Conservation (phyloP, 2,329 filamentous ascomycete species). For the Talaromyces islandicus region DNA sequence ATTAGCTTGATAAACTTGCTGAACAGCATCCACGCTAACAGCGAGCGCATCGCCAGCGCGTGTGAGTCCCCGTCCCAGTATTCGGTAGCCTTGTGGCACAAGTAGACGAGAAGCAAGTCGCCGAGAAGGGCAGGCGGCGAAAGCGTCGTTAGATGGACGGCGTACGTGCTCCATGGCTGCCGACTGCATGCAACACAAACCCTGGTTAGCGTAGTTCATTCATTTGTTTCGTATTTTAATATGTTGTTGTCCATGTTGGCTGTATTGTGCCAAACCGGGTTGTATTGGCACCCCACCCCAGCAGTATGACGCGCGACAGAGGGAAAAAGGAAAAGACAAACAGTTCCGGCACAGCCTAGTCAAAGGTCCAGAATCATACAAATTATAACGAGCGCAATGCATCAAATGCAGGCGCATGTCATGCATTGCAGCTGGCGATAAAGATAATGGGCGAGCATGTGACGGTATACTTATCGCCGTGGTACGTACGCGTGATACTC, state of each 20-base stretch:
- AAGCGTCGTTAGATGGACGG: conserved; percentile 85
- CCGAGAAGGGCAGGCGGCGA: conserved; percentile 78
- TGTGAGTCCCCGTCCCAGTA: conserved; percentile 53
- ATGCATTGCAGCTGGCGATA: background rate
- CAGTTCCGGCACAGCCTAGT: background rate
- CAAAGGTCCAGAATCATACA: background rate
- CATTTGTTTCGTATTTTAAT: background rate
- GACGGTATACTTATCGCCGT: background rate
- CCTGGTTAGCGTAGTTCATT: background rate
- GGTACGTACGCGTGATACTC: background rate
- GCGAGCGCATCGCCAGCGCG: conserved; percentile 52
- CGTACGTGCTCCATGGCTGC: conserved; percentile 90
- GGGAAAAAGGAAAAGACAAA: background rate
- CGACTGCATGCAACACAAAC: conserved; percentile 49
- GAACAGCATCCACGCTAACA: conserved; percentile 73
- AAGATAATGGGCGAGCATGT: background rate
- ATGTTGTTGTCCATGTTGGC: background rate
- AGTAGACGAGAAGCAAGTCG: conserved; percentile 66
- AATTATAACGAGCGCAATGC: background rate
- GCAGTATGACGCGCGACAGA: background rate
- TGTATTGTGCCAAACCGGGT: background rate
- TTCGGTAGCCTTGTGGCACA: conserved; percentile 63
- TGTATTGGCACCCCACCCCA: background rate
- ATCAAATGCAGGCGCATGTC: background rate
- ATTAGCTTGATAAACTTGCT: conserved; percentile 89